Evolutionary conservation across 441 rosid species (phyloP).

Genomic region (Bruguiera hainesii): DNA sequence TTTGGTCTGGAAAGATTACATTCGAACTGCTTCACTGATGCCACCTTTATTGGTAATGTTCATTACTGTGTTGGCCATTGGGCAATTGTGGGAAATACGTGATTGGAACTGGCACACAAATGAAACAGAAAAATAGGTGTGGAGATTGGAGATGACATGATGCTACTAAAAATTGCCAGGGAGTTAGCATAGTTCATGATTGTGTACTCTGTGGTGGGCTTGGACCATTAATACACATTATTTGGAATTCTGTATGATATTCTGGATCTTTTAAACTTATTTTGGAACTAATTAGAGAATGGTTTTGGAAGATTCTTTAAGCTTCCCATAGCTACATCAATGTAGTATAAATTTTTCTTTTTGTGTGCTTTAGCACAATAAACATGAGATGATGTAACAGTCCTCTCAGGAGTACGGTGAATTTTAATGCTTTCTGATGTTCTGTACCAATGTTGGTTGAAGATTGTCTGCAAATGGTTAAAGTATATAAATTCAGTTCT

Average conservation of each 20-base stretch:
- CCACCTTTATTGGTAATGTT: not conserved
- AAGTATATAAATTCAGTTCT: not conserved
- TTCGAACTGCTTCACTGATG: not conserved
- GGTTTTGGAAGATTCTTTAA: constrained; percentile 6
- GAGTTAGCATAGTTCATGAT: no score
- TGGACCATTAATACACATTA: not conserved
- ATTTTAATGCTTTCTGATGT: not conserved
- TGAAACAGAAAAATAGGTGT: not conserved
- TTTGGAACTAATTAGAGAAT: not conserved
- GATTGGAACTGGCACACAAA: not conserved
- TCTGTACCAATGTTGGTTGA: not conserved
- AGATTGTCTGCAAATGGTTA: constrained; percentile 1
- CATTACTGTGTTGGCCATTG: not conserved
- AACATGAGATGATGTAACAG: no score
- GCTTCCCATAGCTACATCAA: constrained; percentile 8
- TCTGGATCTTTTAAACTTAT: not conserved
- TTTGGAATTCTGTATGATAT: not conserved
- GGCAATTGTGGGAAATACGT: not conserved
- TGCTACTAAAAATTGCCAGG: no score
- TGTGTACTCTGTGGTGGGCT: no score
- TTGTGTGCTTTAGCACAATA: no score
- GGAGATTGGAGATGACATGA: no score
- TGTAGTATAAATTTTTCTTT: not conserved
- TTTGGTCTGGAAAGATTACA: not conserved
- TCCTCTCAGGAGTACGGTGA: not conserved